These are phyloP conservation scores for Colletotrichum tabaci DNA, from an alignment of 2,329 filamentous ascomycete species.

Conservation along the genomic window DNA sequence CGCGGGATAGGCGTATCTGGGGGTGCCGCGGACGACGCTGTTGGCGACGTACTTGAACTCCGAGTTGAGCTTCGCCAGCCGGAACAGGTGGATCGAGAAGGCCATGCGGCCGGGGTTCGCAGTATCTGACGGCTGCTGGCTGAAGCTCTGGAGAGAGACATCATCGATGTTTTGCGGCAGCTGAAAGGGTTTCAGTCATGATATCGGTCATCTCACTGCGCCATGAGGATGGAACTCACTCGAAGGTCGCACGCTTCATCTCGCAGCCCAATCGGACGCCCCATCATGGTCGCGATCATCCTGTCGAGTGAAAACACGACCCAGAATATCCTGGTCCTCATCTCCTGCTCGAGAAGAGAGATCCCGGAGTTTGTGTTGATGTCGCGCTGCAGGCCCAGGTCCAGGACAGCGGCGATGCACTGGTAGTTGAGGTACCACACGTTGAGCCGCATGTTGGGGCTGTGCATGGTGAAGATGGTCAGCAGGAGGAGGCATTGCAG, in stretches of 20 bases:
- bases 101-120: constrained; percentile 37
- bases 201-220: not conserved
- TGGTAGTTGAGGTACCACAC: constrained; percentile 71
- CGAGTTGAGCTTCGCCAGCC: constrained; percentile 64
- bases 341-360: constrained; percentile 65
- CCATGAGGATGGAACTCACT: constrained; percentile 49
- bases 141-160: constrained; percentile 33
- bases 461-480: constrained; percentile 66
- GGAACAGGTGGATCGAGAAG: constrained; percentile 65
- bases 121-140: not conserved
- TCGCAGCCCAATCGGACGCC: constrained; percentile 67
- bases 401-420: constrained; percentile 65
- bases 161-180: constrained; percentile 49
- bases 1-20: constrained; percentile 64
- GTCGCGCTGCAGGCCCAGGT: constrained; percentile 66
- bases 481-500: constrained; percentile 64
- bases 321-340: constrained; percentile 71
- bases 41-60: constrained; percentile 72
- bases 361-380: constrained; percentile 58
- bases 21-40: constrained; percentile 63
- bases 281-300: constrained; percentile 69
- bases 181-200: constrained; percentile 45
- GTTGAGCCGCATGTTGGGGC: constrained; percentile 63
- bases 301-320: constrained; percentile 67
- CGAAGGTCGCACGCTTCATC: constrained; percentile 69